Base-by-base conservation (phyloP, 371 early-diverging fungal species). In the Mortierella sp. region DNA sequence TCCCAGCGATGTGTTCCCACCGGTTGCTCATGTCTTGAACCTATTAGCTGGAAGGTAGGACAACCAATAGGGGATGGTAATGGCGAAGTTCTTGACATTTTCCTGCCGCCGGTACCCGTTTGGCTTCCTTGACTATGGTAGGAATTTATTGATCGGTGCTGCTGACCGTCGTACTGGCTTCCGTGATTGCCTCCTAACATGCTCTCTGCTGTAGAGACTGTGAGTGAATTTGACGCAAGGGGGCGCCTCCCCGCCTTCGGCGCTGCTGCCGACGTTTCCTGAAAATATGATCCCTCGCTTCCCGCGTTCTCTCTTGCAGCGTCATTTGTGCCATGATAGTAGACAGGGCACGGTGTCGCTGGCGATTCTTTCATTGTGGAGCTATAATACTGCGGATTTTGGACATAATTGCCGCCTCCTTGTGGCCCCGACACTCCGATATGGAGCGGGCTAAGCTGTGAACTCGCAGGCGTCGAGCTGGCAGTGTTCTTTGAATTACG, bases 1-100 rank as follows among this genome's bases (percentile, higher is more conserved):
- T 73, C 64, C 75, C 75, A 68, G 34, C 54, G 69, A 51, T 73
- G 64, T 3, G 75, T 68, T 23, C 68, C 75, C 14, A 32, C 19
- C 23, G 58, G 34, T 26, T 59, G 60, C 5, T 73, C 60, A 21
- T 58, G 56, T 24, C 59, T 58, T 9, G 23, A 27, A 23, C 64
- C 68, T n/a, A 34, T 34, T 26, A 56, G 55, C 30, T 64, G 75
- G 39, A 73, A 73, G 7, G 68, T 68, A 0, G 75, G 69, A 23
- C 63, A 58, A 5, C 75, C 69, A 1, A 60, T 34, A 8, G 75
- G 75, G 8, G 69, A 67, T 1, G 68, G 73, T 8, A 73, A 26
- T 17, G 73, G 73, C 24, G 73, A 67, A 5, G 46, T 46, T 7
- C 23, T 47, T 15, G 75, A 59, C 39, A 43, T 58, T n/a, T 54